Percentiles rank a stretch among this genome's conserved stretches.
Conservation (phyloP, 495 filamentous ascomycete genomes). For the Aspergillus biplanus region DNA sequence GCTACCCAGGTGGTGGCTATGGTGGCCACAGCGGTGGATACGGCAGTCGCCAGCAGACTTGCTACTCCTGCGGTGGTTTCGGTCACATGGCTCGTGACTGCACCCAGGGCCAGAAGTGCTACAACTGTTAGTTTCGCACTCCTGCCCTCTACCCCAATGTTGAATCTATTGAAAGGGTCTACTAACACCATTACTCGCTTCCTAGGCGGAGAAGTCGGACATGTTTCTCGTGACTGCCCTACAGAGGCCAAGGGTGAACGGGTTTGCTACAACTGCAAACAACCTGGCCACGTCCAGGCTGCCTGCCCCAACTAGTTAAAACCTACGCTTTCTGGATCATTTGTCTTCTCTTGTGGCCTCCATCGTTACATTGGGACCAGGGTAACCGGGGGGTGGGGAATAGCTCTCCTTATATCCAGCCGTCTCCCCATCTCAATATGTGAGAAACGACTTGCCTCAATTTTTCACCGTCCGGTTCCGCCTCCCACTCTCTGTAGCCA, state of each 20-base stretch:
- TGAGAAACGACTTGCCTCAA: neutral
- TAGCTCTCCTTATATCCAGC: neutral
- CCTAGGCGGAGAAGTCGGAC: slow-evolving; percentile 81
- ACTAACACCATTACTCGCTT: slow-evolving; percentile 11
- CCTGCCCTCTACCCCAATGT: neutral
- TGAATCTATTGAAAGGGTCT: neutral
- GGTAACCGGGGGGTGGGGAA: slow-evolving; percentile 8
- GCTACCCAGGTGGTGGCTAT: slow-evolving; percentile 47
- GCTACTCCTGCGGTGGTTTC: slow-evolving; percentile 95
- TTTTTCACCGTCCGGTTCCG: slow-evolving; percentile 1
- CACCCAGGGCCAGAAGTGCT: slow-evolving; percentile 99
- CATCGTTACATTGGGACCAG: slow-evolving; percentile 22
- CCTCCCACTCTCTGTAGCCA: neutral
- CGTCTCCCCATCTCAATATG: neutral
- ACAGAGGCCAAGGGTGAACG: slow-evolving; percentile 87
- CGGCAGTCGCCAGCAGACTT: slow-evolving; percentile 71
- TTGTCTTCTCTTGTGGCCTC: slow-evolving; percentile 30
- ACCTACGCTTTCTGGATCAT: slow-evolving; percentile 23
- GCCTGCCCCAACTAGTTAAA: slow-evolving; percentile 74
- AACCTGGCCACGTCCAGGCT: slow-evolving; percentile 93
- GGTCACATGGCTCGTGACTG: slow-evolving; percentile 98
- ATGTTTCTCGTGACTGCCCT: slow-evolving; percentile 93
- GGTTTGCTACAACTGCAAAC: slow-evolving; percentile 99
- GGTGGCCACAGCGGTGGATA: slow-evolving; percentile 41
- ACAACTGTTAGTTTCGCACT: slow-evolving; percentile 74